Evolutionary conservation across 106 monocot genomes (phyloP).

Genomic region (Chionographis japonica): DNA sequence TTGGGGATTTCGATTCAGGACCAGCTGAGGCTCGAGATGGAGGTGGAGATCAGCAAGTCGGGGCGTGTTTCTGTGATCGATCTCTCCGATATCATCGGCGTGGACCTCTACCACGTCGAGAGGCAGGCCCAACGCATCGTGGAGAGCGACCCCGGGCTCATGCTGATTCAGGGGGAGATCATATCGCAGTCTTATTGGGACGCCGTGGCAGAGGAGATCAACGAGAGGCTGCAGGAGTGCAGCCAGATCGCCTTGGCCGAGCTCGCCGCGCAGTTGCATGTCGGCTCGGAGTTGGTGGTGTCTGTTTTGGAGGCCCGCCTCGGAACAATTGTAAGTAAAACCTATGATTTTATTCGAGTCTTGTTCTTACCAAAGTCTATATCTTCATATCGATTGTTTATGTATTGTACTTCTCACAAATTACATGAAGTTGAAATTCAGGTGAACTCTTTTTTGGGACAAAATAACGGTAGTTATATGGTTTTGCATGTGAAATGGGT

Average conservation of each 20-base stretch:
- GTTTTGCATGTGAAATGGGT: too few relatives aligned
- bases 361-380: too few relatives aligned
- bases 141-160: slow-evolving; percentile 37
- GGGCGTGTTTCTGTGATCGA: slow-evolving; percentile 80
- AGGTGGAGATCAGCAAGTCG: slow-evolving; percentile 56
- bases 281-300: slow-evolving; percentile 71
- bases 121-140: slow-evolving; percentile 55
- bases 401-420: too few relatives aligned
- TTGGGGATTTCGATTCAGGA: slow-evolving; percentile 35
- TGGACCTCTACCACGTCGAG: slow-evolving; percentile 89
- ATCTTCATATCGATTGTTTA: too few relatives aligned
- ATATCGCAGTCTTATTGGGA: slow-evolving; percentile 89
- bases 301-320: slow-evolving; percentile 72
- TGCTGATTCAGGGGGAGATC: slow-evolving; percentile 85
- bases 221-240: slow-evolving; percentile 89
- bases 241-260: slow-evolving; percentile 88
- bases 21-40: slow-evolving; percentile 68
- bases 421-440: too few relatives aligned
- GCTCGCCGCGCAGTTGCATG: slow-evolving; percentile 76
- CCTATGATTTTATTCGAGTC: background rate
- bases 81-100: slow-evolving; percentile 76
- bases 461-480: too few relatives aligned
- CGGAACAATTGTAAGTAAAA: slow-evolving; percentile 52
- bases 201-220: slow-evolving; percentile 73
- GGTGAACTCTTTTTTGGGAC: too few relatives aligned